phyloP scores from a whole-genome alignment of 805 yeast species.

The Metschnikowia chrysomelidarum region DNA sequence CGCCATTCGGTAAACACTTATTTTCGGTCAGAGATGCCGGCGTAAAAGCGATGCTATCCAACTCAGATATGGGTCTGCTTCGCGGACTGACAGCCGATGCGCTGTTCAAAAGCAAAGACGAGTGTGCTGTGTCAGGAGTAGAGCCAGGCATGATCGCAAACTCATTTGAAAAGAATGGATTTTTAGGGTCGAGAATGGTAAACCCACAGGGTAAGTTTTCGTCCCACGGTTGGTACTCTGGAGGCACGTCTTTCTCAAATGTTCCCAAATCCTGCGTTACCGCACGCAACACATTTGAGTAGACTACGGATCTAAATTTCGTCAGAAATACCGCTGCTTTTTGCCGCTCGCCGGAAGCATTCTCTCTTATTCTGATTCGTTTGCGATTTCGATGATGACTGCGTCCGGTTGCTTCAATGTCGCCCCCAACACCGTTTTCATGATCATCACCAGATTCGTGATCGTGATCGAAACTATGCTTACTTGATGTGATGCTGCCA shows the following conservation, averaged over 20 bases:
- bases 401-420: no score
- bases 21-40: neutral
- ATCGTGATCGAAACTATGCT: no score
- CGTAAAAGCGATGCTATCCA: neutral
- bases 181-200: constrained; percentile 1
- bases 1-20: constrained; percentile 6
- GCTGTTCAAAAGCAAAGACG: neutral
- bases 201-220: constrained; percentile 4
- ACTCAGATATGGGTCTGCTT: neutral
- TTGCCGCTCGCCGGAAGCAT: neutral
- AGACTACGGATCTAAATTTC: constrained; percentile 8
- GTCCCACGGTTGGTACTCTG: constrained; percentile 11
- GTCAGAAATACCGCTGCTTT: constrained; percentile 3
- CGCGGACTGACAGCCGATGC: neutral
- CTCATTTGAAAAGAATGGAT: constrained; percentile 5
- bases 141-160: neutral
- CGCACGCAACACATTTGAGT: constrained; percentile 10
- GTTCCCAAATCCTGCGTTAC: constrained; percentile 8
- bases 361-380: constrained; percentile 3
- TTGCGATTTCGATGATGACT: no score
- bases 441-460: no score
- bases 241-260: constrained; percentile 5
- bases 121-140: constrained; percentile 1
- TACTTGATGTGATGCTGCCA: no score
- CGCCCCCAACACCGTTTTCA: no score